Base-by-base conservation (phyloP, 768 basidiomycete genomes). In the Leccinellum albellum region DNA sequence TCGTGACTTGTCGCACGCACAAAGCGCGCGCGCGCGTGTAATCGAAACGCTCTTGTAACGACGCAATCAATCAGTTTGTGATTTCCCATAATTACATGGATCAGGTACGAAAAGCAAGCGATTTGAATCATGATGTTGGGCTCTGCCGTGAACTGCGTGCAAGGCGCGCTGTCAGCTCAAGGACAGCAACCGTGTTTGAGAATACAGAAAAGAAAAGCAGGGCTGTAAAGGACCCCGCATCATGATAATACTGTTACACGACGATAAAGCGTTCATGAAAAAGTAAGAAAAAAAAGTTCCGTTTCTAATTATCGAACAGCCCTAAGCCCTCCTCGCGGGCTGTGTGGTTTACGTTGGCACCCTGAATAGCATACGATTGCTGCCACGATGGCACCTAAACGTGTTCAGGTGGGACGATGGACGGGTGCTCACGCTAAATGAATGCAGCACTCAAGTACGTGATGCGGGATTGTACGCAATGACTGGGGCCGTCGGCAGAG, bases 271-370 rank as follows among this genome's bases (percentile, higher is more conserved):
- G 33, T 58, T 56, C 58, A 50, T 50, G 51, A 37, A 37, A 37
- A 37, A 9, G 35, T 56, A 50, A 15, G 40, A 20, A 15, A 47
- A 15, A 47, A 51, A 21, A 28, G 26, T 23, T 29, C 61, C 51
- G 57, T 58, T 55, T 61, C 33, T 58, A 65, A 63, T 62, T 53
- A 53, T 56, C 55, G 26, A 61, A 60, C 61, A 61, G 64, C 66
- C 67, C 64, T 59, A 6, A 57, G 44, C 66, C 57, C 67, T 49
- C 58, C 56, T 53, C 55, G 20, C 29, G 51, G 61, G 68, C 68
- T 70, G 67, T 70, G 67, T 68, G 63, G 57, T 59, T 68, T 68
- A 68, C 67, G 67, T 68, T 57, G 61, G 3, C 51, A 67, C 63
- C 68, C 67, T 70, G 57, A 60, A 62, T 51, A 57, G 65, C 67